phyloP scores from a whole-genome alignment of 768 basidiomycete genomes.

The Suillus sp. region DNA sequence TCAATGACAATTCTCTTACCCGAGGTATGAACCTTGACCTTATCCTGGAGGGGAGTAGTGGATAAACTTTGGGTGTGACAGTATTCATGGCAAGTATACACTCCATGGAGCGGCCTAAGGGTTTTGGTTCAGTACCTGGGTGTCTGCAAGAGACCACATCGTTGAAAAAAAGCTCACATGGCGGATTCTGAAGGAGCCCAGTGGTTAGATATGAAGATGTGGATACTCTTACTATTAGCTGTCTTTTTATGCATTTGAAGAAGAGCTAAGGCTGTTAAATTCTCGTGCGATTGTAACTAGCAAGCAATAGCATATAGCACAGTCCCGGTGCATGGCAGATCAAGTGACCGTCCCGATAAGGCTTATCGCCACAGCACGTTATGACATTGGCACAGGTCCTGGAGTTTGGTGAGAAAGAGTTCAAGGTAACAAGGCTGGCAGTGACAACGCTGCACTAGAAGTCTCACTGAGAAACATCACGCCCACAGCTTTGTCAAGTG shows the following conservation, averaged over 20 bases:
- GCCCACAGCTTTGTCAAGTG: background rate
- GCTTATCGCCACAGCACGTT: constrained; percentile 5
- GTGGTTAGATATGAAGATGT: background rate
- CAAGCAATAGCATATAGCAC: background rate
- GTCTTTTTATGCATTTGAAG: background rate
- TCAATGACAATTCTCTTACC: background rate
- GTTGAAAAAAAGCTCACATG: background rate
- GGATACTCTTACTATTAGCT: background rate
- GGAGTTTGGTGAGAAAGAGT: background rate
- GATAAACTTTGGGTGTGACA: background rate
- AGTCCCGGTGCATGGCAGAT: background rate
- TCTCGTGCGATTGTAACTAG: background rate
- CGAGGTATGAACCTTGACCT: background rate
- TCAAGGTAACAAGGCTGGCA: background rate
- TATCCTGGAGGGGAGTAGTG: background rate
- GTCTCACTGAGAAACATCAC: background rate
- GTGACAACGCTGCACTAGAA: background rate
- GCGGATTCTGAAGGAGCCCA: too few relatives aligned
- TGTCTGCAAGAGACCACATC: background rate
- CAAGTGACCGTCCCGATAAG: background rate
- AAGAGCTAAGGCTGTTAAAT: background rate
- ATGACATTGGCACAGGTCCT: background rate
- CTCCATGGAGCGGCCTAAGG: background rate
- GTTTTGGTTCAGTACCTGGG: background rate
- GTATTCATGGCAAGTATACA: background rate